Evolutionary conservation across 441 rosid genomes (phyloP).

Genomic region (Omphalea diandra): DNA sequence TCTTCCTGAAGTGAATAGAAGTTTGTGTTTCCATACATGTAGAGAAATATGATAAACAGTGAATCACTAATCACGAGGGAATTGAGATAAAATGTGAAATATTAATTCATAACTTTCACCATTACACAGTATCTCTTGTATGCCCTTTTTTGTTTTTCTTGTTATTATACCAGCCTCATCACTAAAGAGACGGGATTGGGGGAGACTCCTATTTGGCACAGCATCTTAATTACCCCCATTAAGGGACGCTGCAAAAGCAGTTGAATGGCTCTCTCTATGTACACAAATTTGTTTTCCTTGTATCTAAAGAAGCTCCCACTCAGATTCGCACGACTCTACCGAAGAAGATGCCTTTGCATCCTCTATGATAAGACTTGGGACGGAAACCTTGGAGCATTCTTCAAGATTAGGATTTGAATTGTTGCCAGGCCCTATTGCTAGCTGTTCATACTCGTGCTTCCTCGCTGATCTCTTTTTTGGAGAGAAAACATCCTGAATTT

Average conservation of each 20-base stretch:
- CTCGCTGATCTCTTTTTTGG: constrained; percentile 58
- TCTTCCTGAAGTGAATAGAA: neutral
- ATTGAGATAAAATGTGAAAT: no score
- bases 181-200: neutral
- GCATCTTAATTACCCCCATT: neutral
- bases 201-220: neutral
- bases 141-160: neutral
- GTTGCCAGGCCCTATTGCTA: constrained; percentile 43
- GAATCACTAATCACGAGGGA: no score
- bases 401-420: constrained; percentile 17
- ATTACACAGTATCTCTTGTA: neutral
- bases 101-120: constrained; percentile 2
- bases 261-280: neutral
- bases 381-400: neutral
- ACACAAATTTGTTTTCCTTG: neutral
- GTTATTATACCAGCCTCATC: neutral
- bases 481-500: constrained; percentile 51
- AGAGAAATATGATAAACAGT: no score
- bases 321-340: constrained; percentile 15
- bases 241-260: constrained; percentile 3
- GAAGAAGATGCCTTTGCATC: neutral
- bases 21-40: constrained; percentile 10
- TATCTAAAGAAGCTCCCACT: constrained; percentile 29
- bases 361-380: neutral
- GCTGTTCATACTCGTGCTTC: constrained; percentile 60